Conservation (phyloP, 768 basidiomycete species). For the Pholiota microspora region DNA sequence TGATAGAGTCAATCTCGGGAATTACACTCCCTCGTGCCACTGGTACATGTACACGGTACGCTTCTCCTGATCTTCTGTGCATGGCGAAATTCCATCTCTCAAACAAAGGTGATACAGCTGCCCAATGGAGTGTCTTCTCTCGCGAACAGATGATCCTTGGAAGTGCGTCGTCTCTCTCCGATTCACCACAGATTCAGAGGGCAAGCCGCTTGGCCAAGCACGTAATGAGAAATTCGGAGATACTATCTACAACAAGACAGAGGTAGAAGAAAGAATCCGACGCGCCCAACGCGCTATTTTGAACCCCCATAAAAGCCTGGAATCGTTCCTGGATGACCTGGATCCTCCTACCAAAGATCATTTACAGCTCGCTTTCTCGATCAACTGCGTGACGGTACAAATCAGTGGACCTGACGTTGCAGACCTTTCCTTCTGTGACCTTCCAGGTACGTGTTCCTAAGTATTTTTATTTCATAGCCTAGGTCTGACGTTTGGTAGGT, state of each 20-base stretch:
- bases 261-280: conserved; percentile 67
- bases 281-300: conserved; percentile 67
- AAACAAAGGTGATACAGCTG: conserved; percentile 34
- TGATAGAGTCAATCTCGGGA: conserved; percentile 76
- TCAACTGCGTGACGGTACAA: conserved; percentile 53
- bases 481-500: no score
- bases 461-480: neutral
- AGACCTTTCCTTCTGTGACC: conserved; percentile 64
- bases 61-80: neutral
- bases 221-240: conserved; percentile 43
- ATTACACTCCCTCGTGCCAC: conserved; percentile 66
- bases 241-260: conserved; percentile 44
- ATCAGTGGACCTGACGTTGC: conserved; percentile 60
- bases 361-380: conserved; percentile 42
- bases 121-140: conserved; percentile 56
- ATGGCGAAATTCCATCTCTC: neutral
- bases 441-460: conserved; percentile 43
- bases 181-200: conserved; percentile 37
- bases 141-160: conserved; percentile 40
- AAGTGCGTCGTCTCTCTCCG: conserved; percentile 49
- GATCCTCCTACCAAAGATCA: neutral
- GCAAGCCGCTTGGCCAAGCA: conserved; percentile 37
- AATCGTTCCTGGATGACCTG: conserved; percentile 37
- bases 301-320: conserved; percentile 41
- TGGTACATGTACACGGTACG: conserved; percentile 73